Evolutionary conservation across 192 early-diverging fungal genomes (phyloP).

Genomic region (Backusella circina): DNA sequence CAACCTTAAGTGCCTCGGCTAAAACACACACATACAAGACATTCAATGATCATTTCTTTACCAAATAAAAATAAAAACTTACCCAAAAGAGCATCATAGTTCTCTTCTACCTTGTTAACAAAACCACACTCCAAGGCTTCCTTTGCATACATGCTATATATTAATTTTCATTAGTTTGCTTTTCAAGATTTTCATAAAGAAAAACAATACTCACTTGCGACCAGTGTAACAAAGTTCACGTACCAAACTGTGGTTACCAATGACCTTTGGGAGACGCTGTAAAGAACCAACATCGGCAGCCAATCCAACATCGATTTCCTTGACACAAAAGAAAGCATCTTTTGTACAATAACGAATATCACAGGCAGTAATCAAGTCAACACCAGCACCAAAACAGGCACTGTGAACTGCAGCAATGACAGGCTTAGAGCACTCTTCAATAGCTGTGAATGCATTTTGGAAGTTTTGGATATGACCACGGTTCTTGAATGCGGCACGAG

Average conservation of each 20-base stretch:
- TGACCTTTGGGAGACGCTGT: conserved; percentile 93
- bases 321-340: conserved; percentile 82
- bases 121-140: conserved; percentile 63
- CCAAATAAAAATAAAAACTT: conserved; percentile 2
- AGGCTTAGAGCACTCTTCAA: conserved; percentile 83
- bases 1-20: conserved; percentile 66
- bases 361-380: conserved; percentile 89
- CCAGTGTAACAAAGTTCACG: conserved; percentile 89
- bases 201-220: conserved; percentile 48
- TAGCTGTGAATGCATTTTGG: conserved; percentile 69
- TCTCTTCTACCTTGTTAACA: conserved; percentile 49
- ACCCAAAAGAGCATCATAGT: conserved; percentile 46
- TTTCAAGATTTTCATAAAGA: not conserved
- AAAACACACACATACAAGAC: not conserved
- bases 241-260: conserved; percentile 87
- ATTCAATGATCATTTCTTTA: not conserved
- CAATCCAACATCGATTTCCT: conserved; percentile 92
- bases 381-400: conserved; percentile 80
- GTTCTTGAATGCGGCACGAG: not conserved
- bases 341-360: conserved; percentile 82
- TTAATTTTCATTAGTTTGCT: not conserved
- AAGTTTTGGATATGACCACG: conserved; percentile 25
- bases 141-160: conserved; percentile 43
- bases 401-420: conserved; percentile 89
- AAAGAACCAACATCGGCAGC: conserved; percentile 92